Base-by-base conservation (phyloP, 2,329 filamentous ascomycete genomes). In the Blastomyces gilchristii region DNA sequence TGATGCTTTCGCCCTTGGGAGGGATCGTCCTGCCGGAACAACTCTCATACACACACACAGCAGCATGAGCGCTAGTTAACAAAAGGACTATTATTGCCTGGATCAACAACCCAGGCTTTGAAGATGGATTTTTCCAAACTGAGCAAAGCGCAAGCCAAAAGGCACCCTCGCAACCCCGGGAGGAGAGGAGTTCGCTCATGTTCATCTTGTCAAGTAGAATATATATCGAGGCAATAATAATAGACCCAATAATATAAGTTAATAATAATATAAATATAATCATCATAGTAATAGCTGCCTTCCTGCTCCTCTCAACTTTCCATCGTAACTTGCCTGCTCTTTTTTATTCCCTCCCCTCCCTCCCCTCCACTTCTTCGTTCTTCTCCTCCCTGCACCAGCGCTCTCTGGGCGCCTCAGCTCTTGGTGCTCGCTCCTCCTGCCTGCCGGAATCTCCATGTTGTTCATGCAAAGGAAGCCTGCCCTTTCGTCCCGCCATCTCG, bases 391-490 rank as follows among this genome's bases (percentile, higher is more conserved):
- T 52, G 22, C 22, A 8, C 47, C 47, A 28, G 18, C 18, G 34
- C 57, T 43, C 34, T 31, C 50, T 25, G 47, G 22, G 16, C 41
- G 16, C 11, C 39, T 53, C 50, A 16, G 31, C 45, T n/a, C 14
- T 52, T 22, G 37, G 57, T 25, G 25, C 16, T 25, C 57, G 3
- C 31, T 31, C 43, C 4, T 47, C 59, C 47, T 43, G 37, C 34
- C 59, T 43, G 37, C 34, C 59, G 49, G 60, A 39, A 28, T 52
- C 68, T 67, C 69, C 69, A 77, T 77, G 74, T 74, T 75, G 72
- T 76, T 74, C 70, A 75, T 75, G 70, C 74, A 74, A 63, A 72
- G 74, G 66, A 69, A 68, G 56, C 67, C 71, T 50, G 61, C 69
- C 60, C 70, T 72, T 66, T 63, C 58, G 68, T 68, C 62, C 67